Conservation (phyloP, 768 basidiomycete genomes). For the Rhodotorula graminis region DNA sequence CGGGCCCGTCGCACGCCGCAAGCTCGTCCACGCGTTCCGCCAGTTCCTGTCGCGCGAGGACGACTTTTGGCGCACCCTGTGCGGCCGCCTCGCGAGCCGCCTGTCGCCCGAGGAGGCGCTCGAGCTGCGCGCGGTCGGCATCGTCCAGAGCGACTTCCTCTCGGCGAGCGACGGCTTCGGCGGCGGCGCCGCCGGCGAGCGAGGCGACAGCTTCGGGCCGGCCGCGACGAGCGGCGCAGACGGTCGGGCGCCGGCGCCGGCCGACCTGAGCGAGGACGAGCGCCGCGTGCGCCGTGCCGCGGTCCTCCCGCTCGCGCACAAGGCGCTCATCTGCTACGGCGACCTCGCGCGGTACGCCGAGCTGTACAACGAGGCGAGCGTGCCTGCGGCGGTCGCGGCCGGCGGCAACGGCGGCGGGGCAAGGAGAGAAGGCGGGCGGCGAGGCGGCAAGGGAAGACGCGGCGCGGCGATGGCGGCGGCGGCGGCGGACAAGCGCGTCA, state of each 20-base stretch:
- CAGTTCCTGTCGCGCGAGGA: constrained; percentile 86
- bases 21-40: constrained; percentile 77
- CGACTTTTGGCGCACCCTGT: constrained; percentile 79
- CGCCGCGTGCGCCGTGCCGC: constrained; percentile 46
- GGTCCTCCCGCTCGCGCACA: constrained; percentile 72
- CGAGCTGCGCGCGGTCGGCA: constrained; percentile 56
- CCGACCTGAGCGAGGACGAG: constrained; percentile 43
- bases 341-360: constrained; percentile 93
- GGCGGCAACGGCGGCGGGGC: not conserved
- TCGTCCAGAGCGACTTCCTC: constrained; percentile 42
- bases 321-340: constrained; percentile 83
- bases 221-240: not conserved
- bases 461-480: constrained; percentile 50
- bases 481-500: constrained; percentile 51
- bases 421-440: not conserved
- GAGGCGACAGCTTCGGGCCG: no score
- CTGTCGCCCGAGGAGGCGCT: constrained; percentile 4
- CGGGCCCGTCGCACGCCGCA: constrained; percentile 69
- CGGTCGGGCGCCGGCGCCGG: not conserved
- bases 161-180: not conserved
- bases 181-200: not conserved
- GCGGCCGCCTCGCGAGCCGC: constrained; percentile 59
- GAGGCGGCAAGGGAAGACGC: not conserved
- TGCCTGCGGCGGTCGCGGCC: constrained; percentile 48
- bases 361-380: constrained; percentile 63